Conservation (phyloP, 208 protist species). For the Crithidia sp. region DNA sequence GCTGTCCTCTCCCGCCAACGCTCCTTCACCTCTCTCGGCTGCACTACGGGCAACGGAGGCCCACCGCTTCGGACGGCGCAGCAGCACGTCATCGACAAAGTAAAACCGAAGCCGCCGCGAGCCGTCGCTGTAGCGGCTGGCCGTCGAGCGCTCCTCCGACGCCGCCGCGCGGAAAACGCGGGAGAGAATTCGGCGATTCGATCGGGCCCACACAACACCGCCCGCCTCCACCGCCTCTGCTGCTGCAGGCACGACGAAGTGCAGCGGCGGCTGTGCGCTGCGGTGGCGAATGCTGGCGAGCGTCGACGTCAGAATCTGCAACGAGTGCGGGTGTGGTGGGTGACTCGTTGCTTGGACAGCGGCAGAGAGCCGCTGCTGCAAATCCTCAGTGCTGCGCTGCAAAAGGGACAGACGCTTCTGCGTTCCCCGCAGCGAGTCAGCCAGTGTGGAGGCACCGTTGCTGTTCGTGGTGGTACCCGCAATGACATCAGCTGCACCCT, state of each 20-base stretch:
- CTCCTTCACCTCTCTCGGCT: too few species aligned
- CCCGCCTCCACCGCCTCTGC: conserved; percentile 21
- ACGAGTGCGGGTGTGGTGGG: conserved; percentile 12
- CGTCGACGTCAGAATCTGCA: conserved; percentile 41
- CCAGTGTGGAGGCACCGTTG: conserved; percentile 21
- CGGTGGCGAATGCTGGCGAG: conserved; percentile 45
- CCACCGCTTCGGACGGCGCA: conserved; percentile 14
- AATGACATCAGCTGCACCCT: background rate
- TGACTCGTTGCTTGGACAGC: background rate
- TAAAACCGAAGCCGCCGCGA: conserved; percentile 68
- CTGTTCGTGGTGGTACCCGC: background rate
- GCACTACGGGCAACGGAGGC: background rate
- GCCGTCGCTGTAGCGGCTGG: conserved; percentile 53
- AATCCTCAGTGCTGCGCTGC: conserved; percentile 35
- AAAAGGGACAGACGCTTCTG: conserved; percentile 8
- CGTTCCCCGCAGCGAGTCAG: conserved; percentile 10
- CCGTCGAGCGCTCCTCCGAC: conserved; percentile 25
- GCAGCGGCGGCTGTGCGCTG: conserved; percentile 50
- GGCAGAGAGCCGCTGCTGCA: conserved; percentile 26
- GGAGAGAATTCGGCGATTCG: conserved; percentile 75
- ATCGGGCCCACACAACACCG: conserved; percentile 52
- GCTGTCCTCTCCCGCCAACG: too few species aligned
- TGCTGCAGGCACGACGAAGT: conserved; percentile 40
- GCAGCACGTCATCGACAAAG: conserved; percentile 75
- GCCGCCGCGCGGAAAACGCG: conserved; percentile 53